Evolutionary conservation across 2,329 filamentous ascomycete genomes (phyloP).

Genomic region (Colletotrichum tofieldiae): DNA sequence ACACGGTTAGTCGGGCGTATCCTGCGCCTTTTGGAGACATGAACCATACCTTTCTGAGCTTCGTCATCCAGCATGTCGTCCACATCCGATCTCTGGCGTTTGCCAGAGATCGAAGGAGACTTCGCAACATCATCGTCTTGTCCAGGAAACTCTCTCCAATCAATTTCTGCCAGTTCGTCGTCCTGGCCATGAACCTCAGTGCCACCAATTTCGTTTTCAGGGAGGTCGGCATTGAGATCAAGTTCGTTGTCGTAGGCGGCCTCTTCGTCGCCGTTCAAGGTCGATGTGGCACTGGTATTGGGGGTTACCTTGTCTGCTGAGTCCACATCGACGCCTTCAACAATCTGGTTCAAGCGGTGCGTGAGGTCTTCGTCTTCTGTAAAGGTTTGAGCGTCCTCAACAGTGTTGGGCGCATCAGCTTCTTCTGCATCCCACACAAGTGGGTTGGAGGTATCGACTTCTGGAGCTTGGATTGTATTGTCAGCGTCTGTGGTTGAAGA

Average conservation of each 20-base stretch:
- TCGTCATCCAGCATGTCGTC: constrained; percentile 45
- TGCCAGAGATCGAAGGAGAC: constrained; percentile 40
- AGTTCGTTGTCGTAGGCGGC: constrained; percentile 49
- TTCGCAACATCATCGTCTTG: constrained; percentile 40
- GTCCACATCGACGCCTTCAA: constrained; percentile 14
- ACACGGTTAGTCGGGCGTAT: constrained; percentile 31
- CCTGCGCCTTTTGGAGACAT: neutral
- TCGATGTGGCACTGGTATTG: constrained; percentile 52
- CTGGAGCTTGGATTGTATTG: constrained; percentile 45
- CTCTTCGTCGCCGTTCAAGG: constrained; percentile 53
- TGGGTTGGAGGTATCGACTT: constrained; percentile 47
- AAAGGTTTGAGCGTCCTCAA: constrained; percentile 10
- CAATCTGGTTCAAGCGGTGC: constrained; percentile 11
- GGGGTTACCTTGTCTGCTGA: constrained; percentile 40
- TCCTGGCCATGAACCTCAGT: neutral
- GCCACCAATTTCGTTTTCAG: constrained; percentile 13
- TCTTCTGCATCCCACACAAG: constrained; percentile 45
- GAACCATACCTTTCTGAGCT: constrained; percentile 45
- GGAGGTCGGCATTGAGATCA: constrained; percentile 49
- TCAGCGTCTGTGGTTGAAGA: constrained; percentile 48
- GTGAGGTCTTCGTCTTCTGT: constrained; percentile 20
- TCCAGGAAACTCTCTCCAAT: constrained; percentile 48
- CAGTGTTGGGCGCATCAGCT: constrained; percentile 7
- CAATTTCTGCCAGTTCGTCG: constrained; percentile 47
- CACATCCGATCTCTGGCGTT: constrained; percentile 46